phyloP scores from a whole-genome alignment of 345 rosid species.

The Populus simonii region DNA sequence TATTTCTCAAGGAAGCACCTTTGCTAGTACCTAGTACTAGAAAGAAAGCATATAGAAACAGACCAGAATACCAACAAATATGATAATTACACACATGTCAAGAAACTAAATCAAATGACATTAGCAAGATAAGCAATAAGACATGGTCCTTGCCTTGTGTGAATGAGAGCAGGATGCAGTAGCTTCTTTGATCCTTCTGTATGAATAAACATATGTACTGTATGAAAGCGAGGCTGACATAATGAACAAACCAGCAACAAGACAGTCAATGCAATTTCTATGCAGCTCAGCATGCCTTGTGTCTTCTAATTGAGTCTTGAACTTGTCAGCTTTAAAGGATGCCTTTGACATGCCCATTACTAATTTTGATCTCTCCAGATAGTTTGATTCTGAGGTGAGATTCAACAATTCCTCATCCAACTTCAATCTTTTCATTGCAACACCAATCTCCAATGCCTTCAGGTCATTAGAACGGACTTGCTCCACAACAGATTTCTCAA shows the following conservation, averaged over 20 bases:
- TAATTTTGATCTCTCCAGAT: constrained; percentile 58
- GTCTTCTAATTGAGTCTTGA: constrained; percentile 70
- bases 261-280: constrained; percentile 63
- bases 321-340: constrained; percentile 67
- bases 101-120: constrained; percentile 8
- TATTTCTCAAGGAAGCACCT: neutral
- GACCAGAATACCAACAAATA: too few species aligned
- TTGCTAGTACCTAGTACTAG: neutral
- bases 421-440: constrained; percentile 45
- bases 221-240: constrained; percentile 55
- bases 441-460: constrained; percentile 53
- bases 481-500: constrained; percentile 56
- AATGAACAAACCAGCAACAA: constrained; percentile 63
- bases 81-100: neutral
- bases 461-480: constrained; percentile 76
- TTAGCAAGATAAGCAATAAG: constrained; percentile 6
- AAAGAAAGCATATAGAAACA: neutral
- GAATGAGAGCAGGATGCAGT: constrained; percentile 55
- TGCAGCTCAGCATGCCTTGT: constrained; percentile 62
- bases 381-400: constrained; percentile 52
- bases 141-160: constrained; percentile 32
- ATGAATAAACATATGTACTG: constrained; percentile 64
- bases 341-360: constrained; percentile 63
- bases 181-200: constrained; percentile 63
- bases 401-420: constrained; percentile 53